A percentile compares a stretch with the other conserved stretches of the same genome.
Conservation (phyloP, 2,329 filamentous ascomycete species). For the Ophiostoma tasmaniense region DNA sequence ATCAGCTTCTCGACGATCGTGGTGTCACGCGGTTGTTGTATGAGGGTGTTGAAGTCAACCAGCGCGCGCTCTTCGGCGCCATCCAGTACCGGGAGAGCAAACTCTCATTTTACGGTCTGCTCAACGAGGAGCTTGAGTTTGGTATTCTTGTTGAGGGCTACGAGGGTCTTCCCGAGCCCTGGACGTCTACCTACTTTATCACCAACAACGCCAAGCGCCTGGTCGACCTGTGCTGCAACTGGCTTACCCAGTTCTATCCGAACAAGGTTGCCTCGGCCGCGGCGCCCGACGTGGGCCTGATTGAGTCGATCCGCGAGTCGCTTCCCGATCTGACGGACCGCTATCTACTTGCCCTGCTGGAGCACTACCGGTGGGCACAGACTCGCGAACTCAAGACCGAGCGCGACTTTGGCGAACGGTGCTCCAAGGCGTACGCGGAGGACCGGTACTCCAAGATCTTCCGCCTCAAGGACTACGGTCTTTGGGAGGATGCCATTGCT, state of each 20-base stretch:
- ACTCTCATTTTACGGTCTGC: constrained; percentile 62
- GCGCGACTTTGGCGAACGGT: constrained; percentile 37
- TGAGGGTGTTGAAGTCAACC: constrained; percentile 59
- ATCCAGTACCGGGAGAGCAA: constrained; percentile 66
- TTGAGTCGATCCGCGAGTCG: constrained; percentile 39
- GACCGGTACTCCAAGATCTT: constrained; percentile 46
- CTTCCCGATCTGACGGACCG: constrained; percentile 45
- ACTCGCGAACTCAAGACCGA: constrained; percentile 37
- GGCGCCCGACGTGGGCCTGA: constrained; percentile 31
- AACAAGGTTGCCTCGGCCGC: constrained; percentile 20
- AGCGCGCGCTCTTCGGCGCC: constrained; percentile 60
- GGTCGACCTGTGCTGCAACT: constrained; percentile 48
- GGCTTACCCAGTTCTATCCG: constrained; percentile 41
- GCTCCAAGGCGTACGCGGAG: constrained; percentile 39
- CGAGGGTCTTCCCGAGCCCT: constrained; percentile 65
- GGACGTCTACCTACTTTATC: constrained; percentile 65
- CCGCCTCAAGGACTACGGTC: constrained; percentile 44
- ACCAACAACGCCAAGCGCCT: constrained; percentile 55
- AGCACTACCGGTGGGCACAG: constrained; percentile 44
- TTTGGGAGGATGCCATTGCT: constrained; percentile 49
- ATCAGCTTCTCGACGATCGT: constrained; percentile 46
- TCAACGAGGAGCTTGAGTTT: constrained; percentile 54
- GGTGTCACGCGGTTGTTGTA: constrained; percentile 48
- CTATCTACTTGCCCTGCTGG: constrained; percentile 46
- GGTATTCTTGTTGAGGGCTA: constrained; percentile 58